Evolutionary conservation across 805 yeast genomes (phyloP).

Genomic region (Wickerhamia fluorescens): DNA sequence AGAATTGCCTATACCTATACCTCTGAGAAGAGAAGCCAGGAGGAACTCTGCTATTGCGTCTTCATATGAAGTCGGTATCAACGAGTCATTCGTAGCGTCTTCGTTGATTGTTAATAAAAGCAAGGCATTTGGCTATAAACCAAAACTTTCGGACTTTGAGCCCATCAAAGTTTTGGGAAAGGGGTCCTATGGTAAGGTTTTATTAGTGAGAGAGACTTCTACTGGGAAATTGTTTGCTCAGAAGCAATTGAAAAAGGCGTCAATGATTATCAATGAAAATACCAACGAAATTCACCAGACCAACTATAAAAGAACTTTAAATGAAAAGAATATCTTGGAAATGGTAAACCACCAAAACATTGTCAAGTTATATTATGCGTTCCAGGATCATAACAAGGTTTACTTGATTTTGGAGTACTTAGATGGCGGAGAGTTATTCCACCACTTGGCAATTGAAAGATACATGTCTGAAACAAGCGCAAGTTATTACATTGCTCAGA

Average conservation of each 20-base stretch:
- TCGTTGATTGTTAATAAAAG: constrained; percentile 11
- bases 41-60: constrained; percentile 21
- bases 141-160: constrained; percentile 31
- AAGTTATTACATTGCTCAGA: constrained; percentile 36
- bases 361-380: constrained; percentile 38
- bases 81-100: constrained; percentile 24
- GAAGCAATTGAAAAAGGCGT: constrained; percentile 35
- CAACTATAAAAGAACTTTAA: constrained; percentile 32
- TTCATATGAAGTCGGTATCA: constrained; percentile 26
- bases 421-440: constrained; percentile 41
- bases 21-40: constrained; percentile 9
- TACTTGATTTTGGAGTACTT: constrained; percentile 38
- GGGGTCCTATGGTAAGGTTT: constrained; percentile 39
- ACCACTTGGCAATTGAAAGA: constrained; percentile 25
- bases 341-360: constrained; percentile 38
- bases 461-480: constrained; percentile 29
- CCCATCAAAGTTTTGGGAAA: constrained; percentile 38
- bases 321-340: constrained; percentile 35
- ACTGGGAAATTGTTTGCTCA: constrained; percentile 37
- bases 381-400: constrained; percentile 38
- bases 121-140: constrained; percentile 11
- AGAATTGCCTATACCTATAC: constrained; percentile 13
- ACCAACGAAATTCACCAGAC: constrained; percentile 24
- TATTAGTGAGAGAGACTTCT: constrained; percentile 30
- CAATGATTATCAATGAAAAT: constrained; percentile 26